Percentiles rank a stretch among this genome's conserved stretches.
phyloP scores from a whole-genome alignment of 352 stramenopile species.

The Globisporangium emineosum region DNA sequence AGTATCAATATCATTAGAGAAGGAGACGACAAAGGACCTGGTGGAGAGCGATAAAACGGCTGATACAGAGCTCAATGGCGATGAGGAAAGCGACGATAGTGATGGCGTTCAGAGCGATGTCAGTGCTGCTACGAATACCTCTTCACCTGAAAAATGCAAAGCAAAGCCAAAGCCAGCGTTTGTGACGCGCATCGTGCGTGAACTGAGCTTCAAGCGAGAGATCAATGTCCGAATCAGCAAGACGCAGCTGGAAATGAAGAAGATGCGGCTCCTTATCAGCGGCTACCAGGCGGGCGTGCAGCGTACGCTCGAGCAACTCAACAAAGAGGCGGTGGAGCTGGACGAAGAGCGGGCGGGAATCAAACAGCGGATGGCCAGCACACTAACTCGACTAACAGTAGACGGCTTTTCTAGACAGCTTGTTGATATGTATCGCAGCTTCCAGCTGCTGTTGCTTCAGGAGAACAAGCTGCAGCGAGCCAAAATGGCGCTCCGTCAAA shows the following conservation, averaged over 20 bases:
- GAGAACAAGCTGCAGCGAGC: slow-evolving; percentile 7
- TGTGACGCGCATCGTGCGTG: slow-evolving; percentile 26
- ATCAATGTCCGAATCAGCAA: slow-evolving; percentile 25
- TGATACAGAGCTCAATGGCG: not conserved
- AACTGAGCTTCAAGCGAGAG: slow-evolving; percentile 27
- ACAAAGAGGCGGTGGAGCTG: slow-evolving; percentile 8
- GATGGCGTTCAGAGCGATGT: not conserved
- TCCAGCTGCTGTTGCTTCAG: slow-evolving; percentile 12
- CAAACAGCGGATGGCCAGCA: slow-evolving; percentile 1
- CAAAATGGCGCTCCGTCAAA: not conserved
- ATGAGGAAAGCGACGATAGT: not conserved
- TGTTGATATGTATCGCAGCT: not conserved
- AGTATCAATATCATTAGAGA: not conserved
- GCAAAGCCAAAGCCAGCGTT: slow-evolving; percentile 15
- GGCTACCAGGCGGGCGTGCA: slow-evolving; percentile 20
- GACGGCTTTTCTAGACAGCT: not conserved
- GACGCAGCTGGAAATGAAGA: slow-evolving; percentile 28
- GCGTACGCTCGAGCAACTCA: not conserved
- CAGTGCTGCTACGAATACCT: not conserved
- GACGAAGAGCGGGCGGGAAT: not conserved
- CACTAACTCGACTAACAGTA: not conserved
- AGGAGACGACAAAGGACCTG: not conserved
- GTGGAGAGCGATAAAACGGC: not conserved
- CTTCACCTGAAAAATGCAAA: not conserved
- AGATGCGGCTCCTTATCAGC: slow-evolving; percentile 24